These are phyloP conservation scores for Pyracantha coccinea DNA, from an alignment of 331 rosid genomes.

Conservation along the genomic window DNA sequence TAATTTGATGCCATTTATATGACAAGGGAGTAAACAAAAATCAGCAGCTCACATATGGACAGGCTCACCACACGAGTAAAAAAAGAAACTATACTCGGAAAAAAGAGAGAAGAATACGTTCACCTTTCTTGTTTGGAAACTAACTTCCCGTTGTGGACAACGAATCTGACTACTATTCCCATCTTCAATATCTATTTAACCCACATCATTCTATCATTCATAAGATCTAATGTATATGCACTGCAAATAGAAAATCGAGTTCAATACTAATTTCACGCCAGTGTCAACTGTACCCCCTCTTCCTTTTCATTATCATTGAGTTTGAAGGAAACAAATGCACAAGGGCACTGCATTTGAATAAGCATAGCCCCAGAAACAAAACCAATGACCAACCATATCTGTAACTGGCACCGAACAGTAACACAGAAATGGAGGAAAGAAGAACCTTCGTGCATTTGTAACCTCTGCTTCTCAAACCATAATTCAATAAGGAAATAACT, in stretches of 20 bases:
- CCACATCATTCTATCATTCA: not conserved
- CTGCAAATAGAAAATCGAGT: conserved; percentile 3
- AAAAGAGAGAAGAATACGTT: not conserved
- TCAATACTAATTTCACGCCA: conserved; percentile 10
- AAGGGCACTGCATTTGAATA: conserved; percentile 5
- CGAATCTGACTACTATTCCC: not conserved
- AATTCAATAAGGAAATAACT: conserved; percentile 15
- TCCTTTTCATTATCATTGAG: conserved; percentile 1
- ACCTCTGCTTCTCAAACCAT: conserved; percentile 26
- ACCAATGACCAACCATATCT: conserved; percentile 9
- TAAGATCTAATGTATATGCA: not conserved
- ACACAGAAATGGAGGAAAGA: conserved; percentile 1
- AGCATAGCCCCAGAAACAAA: conserved; percentile 31
- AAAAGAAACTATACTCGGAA: not conserved
- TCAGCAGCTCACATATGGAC: not conserved
- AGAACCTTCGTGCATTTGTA: conserved; percentile 16
- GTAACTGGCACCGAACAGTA: conserved; percentile 7
- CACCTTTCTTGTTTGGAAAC: not conserved
- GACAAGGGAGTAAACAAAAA: not conserved
- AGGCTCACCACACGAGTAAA: not conserved
- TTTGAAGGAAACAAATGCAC: conserved; percentile 11
- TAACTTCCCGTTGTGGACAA: not conserved
- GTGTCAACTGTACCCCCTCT: conserved; percentile 12
- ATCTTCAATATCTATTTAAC: not conserved
- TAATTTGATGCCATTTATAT: conserved; percentile 6